A percentile compares a stretch with the other conserved stretches of the same genome.
phyloP scores from a whole-genome alignment of 2,329 filamentous ascomycete species.

The Nothophoma quercina region DNA sequence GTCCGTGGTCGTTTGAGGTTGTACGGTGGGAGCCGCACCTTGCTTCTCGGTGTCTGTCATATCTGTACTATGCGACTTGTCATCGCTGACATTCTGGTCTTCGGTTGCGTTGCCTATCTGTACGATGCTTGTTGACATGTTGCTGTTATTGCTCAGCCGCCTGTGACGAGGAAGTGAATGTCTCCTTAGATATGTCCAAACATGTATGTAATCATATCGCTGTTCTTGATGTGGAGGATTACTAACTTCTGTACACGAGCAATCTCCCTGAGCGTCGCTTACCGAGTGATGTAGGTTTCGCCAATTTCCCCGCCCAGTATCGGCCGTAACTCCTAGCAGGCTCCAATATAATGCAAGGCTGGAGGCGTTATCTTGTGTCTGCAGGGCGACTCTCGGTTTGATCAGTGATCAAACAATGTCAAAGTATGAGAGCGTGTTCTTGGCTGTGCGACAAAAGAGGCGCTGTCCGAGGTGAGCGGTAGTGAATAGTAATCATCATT shows the following conservation, averaged over 20 bases:
- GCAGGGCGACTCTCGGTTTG: not conserved
- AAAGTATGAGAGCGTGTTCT: not conserved
- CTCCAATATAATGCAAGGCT: not conserved
- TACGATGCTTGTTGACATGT: not conserved
- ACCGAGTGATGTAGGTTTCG: too few relatives aligned
- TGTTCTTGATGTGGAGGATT: too few relatives aligned
- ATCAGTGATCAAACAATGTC: constrained; percentile 5
- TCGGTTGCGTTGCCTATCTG: not conserved
- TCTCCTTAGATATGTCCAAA: too few relatives aligned
- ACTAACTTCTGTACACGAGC: not conserved
- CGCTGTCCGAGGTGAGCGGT: constrained; percentile 3
- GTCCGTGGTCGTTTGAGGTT: constrained; percentile 13
- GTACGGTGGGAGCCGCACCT: not conserved
- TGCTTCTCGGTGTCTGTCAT: constrained; percentile 12
- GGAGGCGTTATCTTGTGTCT: not conserved
- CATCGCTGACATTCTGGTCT: not conserved
- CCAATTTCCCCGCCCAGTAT: not conserved
- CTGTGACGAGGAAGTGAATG: too few relatives aligned
- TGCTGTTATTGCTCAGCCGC: too few relatives aligned
- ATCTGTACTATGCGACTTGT: not conserved
- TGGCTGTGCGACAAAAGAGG: not conserved
- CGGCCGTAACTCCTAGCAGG: not conserved
- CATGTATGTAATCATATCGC: too few relatives aligned
- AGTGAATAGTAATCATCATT: constrained; percentile 14
- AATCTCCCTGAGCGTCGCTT: too few relatives aligned